Conservation (phyloP, 148 eudicot species). For the Pouteria glomerata region DNA sequence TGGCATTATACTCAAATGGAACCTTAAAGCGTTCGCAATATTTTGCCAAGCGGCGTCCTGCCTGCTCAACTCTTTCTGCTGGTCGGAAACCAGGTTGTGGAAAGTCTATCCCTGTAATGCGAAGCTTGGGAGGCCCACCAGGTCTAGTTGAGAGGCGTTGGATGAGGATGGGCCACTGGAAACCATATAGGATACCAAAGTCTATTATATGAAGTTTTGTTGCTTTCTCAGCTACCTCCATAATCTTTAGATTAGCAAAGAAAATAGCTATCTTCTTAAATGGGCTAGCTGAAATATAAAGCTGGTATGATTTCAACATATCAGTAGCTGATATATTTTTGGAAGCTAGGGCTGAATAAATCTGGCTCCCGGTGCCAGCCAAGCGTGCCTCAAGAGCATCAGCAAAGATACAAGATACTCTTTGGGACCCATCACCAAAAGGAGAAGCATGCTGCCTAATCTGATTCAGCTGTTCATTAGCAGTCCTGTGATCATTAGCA, state of each 20-base stretch:
- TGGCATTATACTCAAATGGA: slow-evolving; percentile 16
- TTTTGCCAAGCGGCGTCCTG: slow-evolving; percentile 17
- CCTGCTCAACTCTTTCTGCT: slow-evolving; percentile 14
- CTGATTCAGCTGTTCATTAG: slow-evolving; percentile 35
- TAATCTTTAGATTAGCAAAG: slow-evolving; percentile 11
- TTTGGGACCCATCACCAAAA: slow-evolving; percentile 30
- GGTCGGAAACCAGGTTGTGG: slow-evolving; percentile 21
- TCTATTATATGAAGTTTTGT: slow-evolving; percentile 17
- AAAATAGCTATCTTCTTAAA: slow-evolving; percentile 12
- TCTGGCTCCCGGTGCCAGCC: slow-evolving; percentile 31
- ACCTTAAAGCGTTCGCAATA: slow-evolving; percentile 18
- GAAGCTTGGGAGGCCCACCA: slow-evolving; percentile 13
- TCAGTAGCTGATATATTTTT: slow-evolving; percentile 11
- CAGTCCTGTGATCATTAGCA: slow-evolving; percentile 32
- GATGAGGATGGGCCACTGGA: slow-evolving; percentile 22
- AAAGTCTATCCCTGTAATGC: slow-evolving; percentile 18
- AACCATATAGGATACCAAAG: slow-evolving; percentile 19
- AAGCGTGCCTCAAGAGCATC: slow-evolving; percentile 38
- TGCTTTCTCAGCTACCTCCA: slow-evolving; percentile 10
- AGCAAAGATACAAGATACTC: slow-evolving; percentile 33
- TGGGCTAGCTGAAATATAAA: slow-evolving; percentile 17
- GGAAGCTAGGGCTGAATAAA: slow-evolving; percentile 24
- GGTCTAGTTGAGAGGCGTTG: slow-evolving; percentile 6
- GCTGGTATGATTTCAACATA: slow-evolving; percentile 10
- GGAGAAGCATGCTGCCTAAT: slow-evolving; percentile 34